Conservation (phyloP, 345 rosid genomes). For the Triadica sebifera region DNA sequence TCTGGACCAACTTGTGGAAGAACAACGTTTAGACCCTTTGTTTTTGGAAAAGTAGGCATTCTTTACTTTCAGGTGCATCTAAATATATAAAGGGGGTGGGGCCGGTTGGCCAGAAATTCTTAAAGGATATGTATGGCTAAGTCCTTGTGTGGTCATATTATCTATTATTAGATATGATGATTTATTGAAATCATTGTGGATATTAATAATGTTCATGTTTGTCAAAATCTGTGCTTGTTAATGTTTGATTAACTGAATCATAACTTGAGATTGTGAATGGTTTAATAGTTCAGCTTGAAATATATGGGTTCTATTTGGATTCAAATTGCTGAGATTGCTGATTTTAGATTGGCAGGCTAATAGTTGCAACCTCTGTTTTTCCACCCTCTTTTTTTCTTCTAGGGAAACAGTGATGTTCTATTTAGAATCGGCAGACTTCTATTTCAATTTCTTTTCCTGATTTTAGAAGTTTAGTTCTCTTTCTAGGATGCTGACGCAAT, state of each 20-base stretch:
- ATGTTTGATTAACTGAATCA: background rate
- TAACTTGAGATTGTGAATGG: too few species aligned
- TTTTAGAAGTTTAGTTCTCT: too few species aligned
- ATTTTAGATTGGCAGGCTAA: too few species aligned
- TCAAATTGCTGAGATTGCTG: too few species aligned
- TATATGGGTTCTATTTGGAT: too few species aligned
- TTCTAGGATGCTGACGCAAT: too few species aligned
- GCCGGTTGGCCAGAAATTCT: background rate
- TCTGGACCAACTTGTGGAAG: conserved; percentile 72
- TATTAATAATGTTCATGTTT: background rate
- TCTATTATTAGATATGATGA: background rate
- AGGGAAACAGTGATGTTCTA: too few species aligned
- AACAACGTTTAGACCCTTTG: conserved; percentile 64
- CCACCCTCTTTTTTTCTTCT: too few species aligned
- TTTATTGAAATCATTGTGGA: background rate
- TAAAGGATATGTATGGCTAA: background rate
- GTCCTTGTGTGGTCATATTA: background rate
- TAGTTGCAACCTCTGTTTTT: too few species aligned
- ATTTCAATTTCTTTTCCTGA: too few species aligned
- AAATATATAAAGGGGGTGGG: background rate
- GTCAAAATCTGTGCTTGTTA: background rate
- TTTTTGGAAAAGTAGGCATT: conserved; percentile 59
- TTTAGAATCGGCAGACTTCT: too few species aligned
- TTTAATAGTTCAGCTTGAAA: too few species aligned
- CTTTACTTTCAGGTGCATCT: background rate